Base-by-base conservation (phyloP, 495 filamentous ascomycete genomes). In the Sporormia fimetaria region DNA sequence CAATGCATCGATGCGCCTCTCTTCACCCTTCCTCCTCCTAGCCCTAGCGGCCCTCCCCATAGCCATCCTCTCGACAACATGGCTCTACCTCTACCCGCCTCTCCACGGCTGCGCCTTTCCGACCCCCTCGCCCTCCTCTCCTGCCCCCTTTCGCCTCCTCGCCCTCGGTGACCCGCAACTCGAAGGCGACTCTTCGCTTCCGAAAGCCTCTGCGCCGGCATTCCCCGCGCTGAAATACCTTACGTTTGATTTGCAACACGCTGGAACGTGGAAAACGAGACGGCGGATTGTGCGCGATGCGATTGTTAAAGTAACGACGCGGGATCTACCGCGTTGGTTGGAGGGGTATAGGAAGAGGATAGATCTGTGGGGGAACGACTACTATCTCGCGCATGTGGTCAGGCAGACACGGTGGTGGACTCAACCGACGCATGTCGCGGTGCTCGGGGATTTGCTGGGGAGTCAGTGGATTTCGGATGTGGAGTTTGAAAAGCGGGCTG, bases 141-240 rank as follows among this genome's bases (percentile, higher is more conserved):
- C 60, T 47, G 85, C 76, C 10, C 81, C 81, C 3, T 94, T 98
- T 61, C 71, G 90, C 21, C 76, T 98, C 3, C 80, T 98, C 17
- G 76, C 85, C 9, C 76, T 98, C 30, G 90, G 80, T 41, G 90
- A 98, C 64, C 90, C 90, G 0, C 90, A 98, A 57, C 72, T 98
- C 18, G 90, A 98, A 61, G 90, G 90, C 51, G 86, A 94, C 58
- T 83, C 82, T 10, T 83, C 81, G 3, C 76, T 94, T 21, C 73
- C 73, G 10, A 68, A 71, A 36, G 64, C 72, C 4, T 66, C 75
- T 27, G 67, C 75, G 44, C 68, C 73, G 39, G 60, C 69, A 20
- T 68, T 81, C 22, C 76, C 78, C 1, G 66, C 32, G 5, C 26
- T 52, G 3, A 12, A 23, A 22, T 26, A 5, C 8, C 24, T 52